Percentiles rank a stretch among this genome's conserved stretches.
Conservation (phyloP, 2,329 filamentous ascomycete species). For the Claviceps pazoutovae region DNA sequence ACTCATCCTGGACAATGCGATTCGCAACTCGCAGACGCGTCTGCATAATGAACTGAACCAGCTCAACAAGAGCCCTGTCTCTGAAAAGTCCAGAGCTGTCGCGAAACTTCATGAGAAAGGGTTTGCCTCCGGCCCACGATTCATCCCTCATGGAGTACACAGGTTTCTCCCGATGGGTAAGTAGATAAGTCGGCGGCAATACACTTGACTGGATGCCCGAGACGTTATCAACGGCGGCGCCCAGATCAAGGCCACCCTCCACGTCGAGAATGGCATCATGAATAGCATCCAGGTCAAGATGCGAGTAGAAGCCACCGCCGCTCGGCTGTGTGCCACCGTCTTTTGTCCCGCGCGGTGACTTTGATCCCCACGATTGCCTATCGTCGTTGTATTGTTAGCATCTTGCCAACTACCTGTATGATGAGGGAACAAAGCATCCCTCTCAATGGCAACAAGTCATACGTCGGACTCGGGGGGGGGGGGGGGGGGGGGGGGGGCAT, state of each 20-base stretch:
- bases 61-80: slow-evolving; percentile 15
- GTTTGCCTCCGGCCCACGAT: slow-evolving; percentile 6
- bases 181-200: slow-evolving; percentile 2
- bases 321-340: slow-evolving; percentile 3
- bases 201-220: slow-evolving; percentile 3
- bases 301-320: slow-evolving; percentile 18
- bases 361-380: slow-evolving; percentile 1
- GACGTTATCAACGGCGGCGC: slow-evolving; percentile 2
- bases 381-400: not conserved
- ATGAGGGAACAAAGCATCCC: too few species aligned
- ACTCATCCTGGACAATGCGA: slow-evolving; percentile 18
- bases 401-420: not conserved
- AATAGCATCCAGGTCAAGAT: slow-evolving; percentile 21
- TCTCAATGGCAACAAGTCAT: too few species aligned
- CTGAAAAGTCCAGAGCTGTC: slow-evolving; percentile 13
- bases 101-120: slow-evolving; percentile 14
- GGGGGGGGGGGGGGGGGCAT: too few species aligned
- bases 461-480: too few species aligned
- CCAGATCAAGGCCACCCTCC: slow-evolving; percentile 10
- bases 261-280: slow-evolving; percentile 21
- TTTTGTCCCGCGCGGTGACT: slow-evolving; percentile 8
- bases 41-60: slow-evolving; percentile 17
- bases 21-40: slow-evolving; percentile 17
- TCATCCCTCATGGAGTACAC: slow-evolving; percentile 6
- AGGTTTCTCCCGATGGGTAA: slow-evolving; percentile 1